phyloP scores from a whole-genome alignment of 352 stramenopile species.

The Phytophthora boehmeriae region DNA sequence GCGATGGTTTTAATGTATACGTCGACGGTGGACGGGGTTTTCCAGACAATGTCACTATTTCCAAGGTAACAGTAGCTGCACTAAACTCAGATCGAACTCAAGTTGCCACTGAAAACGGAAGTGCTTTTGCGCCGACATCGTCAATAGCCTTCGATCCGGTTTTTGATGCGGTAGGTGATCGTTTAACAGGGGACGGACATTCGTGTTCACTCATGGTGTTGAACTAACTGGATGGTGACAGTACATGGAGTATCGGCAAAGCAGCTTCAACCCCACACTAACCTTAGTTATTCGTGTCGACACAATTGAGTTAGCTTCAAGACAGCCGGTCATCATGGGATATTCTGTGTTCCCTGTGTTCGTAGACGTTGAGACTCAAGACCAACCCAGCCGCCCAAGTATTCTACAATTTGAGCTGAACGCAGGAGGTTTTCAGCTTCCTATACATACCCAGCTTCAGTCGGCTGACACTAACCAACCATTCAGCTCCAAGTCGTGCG shows the following conservation, averaged over 20 bases:
- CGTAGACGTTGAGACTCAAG: conserved; percentile 60
- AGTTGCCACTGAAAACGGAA: conserved; percentile 34
- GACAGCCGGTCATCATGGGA: conserved; percentile 64
- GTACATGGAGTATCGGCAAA: conserved; percentile 79
- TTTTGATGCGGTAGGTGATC: conserved; percentile 57
- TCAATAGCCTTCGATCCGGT: conserved; percentile 45
- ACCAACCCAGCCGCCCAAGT: conserved; percentile 57
- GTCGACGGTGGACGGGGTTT: conserved; percentile 78
- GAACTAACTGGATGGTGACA: conserved; percentile 17
- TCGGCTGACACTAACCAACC: conserved; percentile 38
- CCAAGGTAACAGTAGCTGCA: conserved; percentile 73
- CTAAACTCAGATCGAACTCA: conserved; percentile 58
- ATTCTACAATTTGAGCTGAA: conserved; percentile 67
- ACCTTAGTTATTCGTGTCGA: conserved; percentile 89
- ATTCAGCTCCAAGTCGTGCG: conserved; percentile 44
- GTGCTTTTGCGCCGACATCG: conserved; percentile 21
- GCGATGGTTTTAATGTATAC: conserved; percentile 84
- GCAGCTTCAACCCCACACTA: conserved; percentile 76
- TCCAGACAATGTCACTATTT: conserved; percentile 71
- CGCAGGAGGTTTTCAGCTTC: conserved; percentile 78
- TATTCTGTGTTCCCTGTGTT: conserved; percentile 82
- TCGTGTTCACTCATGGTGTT: conserved; percentile 4
- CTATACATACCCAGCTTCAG: conserved; percentile 56
- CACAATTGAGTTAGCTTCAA: conserved; percentile 67
- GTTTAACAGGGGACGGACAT: background rate